A percentile compares a stretch with the other conserved stretches of the same genome.
Conservation (phyloP, 1,284 basidiomycete genomes). For the Leccinum griseonigrum region DNA sequence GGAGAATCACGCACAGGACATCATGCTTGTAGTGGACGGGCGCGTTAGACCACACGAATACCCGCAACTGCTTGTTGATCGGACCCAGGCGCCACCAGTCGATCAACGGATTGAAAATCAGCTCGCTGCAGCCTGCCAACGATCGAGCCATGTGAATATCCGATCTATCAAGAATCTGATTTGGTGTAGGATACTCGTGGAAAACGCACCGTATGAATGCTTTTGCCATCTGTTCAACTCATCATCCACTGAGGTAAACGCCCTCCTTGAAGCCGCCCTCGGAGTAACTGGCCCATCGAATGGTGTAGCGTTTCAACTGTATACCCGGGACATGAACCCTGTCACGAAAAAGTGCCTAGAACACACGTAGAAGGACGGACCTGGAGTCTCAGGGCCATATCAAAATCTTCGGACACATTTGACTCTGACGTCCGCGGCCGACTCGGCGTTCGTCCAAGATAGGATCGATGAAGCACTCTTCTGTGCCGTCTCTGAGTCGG, state of each 20-base stretch:
- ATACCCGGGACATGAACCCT: background rate
- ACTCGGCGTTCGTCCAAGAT: slow-evolving; percentile 15
- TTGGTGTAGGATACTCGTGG: slow-evolving; percentile 18
- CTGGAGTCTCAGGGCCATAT: slow-evolving; percentile 60
- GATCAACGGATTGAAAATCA: slow-evolving; percentile 76
- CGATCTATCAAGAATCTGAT: background rate
- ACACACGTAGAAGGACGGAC: slow-evolving; percentile 7
- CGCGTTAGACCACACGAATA: slow-evolving; percentile 72
- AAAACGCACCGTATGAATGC: slow-evolving; percentile 75
- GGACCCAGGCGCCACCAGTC: slow-evolving; percentile 73
- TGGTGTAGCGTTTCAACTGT: slow-evolving; percentile 63
- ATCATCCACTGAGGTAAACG: slow-evolving; percentile 79
- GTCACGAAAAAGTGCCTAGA: background rate
- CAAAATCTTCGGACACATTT: slow-evolving; percentile 87
- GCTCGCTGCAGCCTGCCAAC: slow-evolving; percentile 48
- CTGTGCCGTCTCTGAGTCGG: background rate
- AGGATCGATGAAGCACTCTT: background rate
- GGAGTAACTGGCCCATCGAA: slow-evolving; percentile 84
- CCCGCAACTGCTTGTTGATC: slow-evolving; percentile 71
- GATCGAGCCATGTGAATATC: slow-evolving; percentile 14
- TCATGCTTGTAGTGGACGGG: slow-evolving; percentile 83
- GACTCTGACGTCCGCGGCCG: slow-evolving; percentile 52
- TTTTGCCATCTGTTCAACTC: slow-evolving; percentile 87
- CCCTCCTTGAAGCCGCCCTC: slow-evolving; percentile 82
- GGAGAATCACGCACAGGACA: slow-evolving; percentile 61